These are phyloP conservation scores for Baorangia bicolor DNA, from an alignment of 768 basidiomycete species.

Conservation along the genomic window DNA sequence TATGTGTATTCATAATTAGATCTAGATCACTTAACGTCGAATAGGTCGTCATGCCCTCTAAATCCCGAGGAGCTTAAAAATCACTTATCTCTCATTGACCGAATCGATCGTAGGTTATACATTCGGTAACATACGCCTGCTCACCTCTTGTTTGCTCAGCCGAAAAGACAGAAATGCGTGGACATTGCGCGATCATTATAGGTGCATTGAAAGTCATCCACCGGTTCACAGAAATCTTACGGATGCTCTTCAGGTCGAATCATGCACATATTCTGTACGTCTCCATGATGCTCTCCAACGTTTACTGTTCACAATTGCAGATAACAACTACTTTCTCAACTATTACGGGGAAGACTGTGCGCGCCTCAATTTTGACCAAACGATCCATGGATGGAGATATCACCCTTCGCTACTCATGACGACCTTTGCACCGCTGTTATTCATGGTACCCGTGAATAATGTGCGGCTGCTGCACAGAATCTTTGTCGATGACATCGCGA, in stretches of 20 bases:
- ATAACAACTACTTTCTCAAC: conserved; percentile 38
- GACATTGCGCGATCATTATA: conserved; percentile 22
- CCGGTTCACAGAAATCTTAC: conserved; percentile 3
- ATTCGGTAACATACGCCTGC: background rate
- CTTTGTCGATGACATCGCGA: conserved; percentile 48
- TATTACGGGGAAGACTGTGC: conserved; percentile 45
- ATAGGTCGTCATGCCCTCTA: conserved; percentile 24
- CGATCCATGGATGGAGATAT: conserved; percentile 28
- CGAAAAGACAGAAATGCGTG: background rate
- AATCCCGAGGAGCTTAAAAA: conserved; percentile 18
- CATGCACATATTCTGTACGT: conserved; percentile 32
- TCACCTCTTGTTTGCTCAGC: conserved; percentile 12
- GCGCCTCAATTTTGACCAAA: conserved; percentile 38
- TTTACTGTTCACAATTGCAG: conserved; percentile 23
- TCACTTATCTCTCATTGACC: conserved; percentile 26
- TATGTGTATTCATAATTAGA: background rate
- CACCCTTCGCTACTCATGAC: conserved; percentile 38
- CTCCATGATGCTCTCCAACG: background rate
- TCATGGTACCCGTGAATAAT: conserved; percentile 50
- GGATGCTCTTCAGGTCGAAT: conserved; percentile 24
- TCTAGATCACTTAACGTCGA: conserved; percentile 29
- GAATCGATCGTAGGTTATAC: conserved; percentile 21
- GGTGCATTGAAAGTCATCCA: conserved; percentile 10
- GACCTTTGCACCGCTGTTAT: conserved; percentile 43
- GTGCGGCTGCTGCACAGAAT: conserved; percentile 44